A percentile compares a stretch with the other conserved stretches of the same genome.
Conservation (phyloP, 805 yeast species). For the Starmerella scarabaei region DNA sequence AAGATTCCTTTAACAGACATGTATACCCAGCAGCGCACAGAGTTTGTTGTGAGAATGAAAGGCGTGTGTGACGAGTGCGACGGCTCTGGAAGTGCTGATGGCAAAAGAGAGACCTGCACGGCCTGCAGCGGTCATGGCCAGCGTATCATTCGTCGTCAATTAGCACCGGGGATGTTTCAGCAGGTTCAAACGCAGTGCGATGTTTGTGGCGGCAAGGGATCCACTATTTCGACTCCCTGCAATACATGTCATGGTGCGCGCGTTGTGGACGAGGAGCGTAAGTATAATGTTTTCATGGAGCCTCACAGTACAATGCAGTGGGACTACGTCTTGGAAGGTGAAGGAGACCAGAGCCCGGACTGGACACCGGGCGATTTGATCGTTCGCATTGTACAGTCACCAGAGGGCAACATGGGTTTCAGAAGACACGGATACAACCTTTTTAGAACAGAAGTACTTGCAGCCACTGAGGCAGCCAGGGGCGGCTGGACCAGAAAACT, state of each 20-base stretch:
- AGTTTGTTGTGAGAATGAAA: slow-evolving; percentile 53
- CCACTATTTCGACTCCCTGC: slow-evolving; percentile 52
- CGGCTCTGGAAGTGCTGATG: slow-evolving; percentile 80
- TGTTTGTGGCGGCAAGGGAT: slow-evolving; percentile 67
- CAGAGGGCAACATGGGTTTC: slow-evolving; percentile 55
- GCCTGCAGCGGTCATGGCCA: slow-evolving; percentile 70
- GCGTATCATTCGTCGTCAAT: slow-evolving; percentile 48
- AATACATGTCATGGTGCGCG: slow-evolving; percentile 57
- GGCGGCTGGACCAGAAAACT: slow-evolving; percentile 76
- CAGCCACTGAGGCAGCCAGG: slow-evolving; percentile 51
- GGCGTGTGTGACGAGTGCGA: slow-evolving; percentile 64
- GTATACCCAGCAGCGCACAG: slow-evolving; percentile 53
- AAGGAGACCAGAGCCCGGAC: slow-evolving; percentile 77
- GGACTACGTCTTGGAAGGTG: slow-evolving; percentile 49
- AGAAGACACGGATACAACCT: slow-evolving; percentile 63
- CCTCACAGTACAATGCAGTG: slow-evolving; percentile 60
- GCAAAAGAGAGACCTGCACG: slow-evolving; percentile 49
- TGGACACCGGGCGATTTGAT: slow-evolving; percentile 67
- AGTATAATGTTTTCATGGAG: slow-evolving; percentile 46
- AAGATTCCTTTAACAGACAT: slow-evolving; percentile 50
- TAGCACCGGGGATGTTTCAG: slow-evolving; percentile 87
- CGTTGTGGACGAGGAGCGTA: slow-evolving; percentile 42
- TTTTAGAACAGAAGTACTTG: slow-evolving; percentile 68
- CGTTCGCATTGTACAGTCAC: slow-evolving; percentile 47
- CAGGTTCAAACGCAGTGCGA: slow-evolving; percentile 71